These are phyloP conservation scores for Hemileccinum rubropunctum DNA, from an alignment of 768 basidiomycete genomes.

Conservation along the genomic window DNA sequence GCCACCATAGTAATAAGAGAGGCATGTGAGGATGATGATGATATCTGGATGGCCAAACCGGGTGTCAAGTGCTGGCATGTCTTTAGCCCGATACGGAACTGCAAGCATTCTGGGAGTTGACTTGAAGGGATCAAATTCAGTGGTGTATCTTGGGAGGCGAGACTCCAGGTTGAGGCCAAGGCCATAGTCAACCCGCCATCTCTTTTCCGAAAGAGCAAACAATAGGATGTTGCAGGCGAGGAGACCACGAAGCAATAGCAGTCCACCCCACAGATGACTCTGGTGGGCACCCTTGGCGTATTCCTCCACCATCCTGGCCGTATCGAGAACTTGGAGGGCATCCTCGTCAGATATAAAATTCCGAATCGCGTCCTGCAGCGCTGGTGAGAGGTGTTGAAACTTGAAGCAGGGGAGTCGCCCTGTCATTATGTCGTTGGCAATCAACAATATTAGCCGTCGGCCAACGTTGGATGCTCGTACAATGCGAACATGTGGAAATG, in stretches of 20 bases:
- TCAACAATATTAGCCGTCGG: not conserved
- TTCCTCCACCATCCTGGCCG: conserved; percentile 2
- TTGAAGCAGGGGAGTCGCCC: conserved; percentile 8
- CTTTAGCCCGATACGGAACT: conserved; percentile 36
- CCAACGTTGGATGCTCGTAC: not conserved
- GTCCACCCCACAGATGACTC: not conserved
- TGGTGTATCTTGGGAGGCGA: no score
- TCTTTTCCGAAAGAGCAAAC: conserved; percentile 24
- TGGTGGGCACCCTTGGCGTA: not conserved
- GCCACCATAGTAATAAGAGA: not conserved
- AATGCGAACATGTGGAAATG: conserved; percentile 11
- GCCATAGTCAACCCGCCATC: conserved; percentile 36
- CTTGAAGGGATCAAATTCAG: no score
- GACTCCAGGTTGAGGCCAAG: conserved; percentile 19
- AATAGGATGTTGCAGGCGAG: conserved; percentile 24
- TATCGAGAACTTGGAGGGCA: not conserved
- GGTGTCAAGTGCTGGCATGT: conserved; percentile 26
- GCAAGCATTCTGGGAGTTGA: conserved; percentile 23
- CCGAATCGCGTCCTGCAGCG: conserved; percentile 1
- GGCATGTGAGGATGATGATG: conserved; percentile 28
- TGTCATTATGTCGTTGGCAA: conserved; percentile 7
- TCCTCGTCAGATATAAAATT: conserved; percentile 15
- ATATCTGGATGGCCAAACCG: conserved; percentile 38
- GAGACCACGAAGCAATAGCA: conserved; percentile 33
- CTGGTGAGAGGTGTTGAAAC: conserved; percentile 1